Evolutionary conservation across 306 rosid species (phyloP), one percentile per base, ranked within the genome.

Genomic region (Begonia masoniana): DNA sequence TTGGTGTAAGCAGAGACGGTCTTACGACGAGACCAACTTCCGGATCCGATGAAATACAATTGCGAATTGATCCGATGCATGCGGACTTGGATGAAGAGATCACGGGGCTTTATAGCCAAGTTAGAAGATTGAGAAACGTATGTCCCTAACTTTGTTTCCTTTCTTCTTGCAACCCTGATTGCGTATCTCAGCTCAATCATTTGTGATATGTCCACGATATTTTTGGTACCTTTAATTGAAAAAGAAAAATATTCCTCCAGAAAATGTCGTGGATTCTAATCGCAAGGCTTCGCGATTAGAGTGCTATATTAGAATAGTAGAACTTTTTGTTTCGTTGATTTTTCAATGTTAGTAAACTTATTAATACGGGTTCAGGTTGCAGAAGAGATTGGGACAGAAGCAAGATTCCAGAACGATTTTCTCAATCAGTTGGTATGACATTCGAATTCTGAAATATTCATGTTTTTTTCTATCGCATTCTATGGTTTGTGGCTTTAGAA

Each of bases 71-170:
- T 76, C 95, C 95, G 15, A 71, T 78, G 67, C 73, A 77, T 10
- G 76, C 65, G 15, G 85, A 89, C 51, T 54, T 85, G 53, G 97
- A 85, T 24, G 80, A 82, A 15, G 87, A 82, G 77, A 89, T 89
- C 74, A 71, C 66, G 9, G 94, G 95, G 46, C 95, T 89, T 62
- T 89, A 74, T 52, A 72, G 83, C 73, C 95, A 89, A 80, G 97
- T 89, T 58, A 68, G 64, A 70, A 80, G 65, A 56, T 61, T 89
- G 74, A 85, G 78, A 80, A 70, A 82, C 56, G 97, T 88, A 70
- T 11, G 82, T 56, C 56, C 51, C 8, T 7, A n/a, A 43, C 41
- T 23, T 24, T 24, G 14, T 10, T 0, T 2, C 15, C 52, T 50
- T 58, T 15, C 21, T 61, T 49, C 52, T 41, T 41, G 13, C 23